Conservation (phyloP, 2,329 filamentous ascomycete genomes). For the Claviceps pusilla region DNA sequence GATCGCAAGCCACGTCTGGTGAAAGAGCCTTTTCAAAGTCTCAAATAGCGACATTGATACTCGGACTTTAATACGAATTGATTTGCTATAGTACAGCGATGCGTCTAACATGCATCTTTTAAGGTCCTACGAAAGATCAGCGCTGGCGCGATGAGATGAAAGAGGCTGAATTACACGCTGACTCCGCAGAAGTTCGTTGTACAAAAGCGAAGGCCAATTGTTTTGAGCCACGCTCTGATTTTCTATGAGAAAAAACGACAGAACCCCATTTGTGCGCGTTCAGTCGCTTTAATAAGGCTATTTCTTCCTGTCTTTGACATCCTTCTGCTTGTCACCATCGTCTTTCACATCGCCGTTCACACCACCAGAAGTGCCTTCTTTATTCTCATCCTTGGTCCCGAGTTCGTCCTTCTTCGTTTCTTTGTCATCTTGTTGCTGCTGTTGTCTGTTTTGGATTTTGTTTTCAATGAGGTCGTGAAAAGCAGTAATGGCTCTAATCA, state of each 20-base stretch:
- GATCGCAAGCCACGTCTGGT: constrained; percentile 42
- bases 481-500: constrained; percentile 94
- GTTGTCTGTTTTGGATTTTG: constrained; percentile 97
- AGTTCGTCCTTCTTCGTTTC: constrained; percentile 66
- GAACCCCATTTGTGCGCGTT: background rate
- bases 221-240: background rate
- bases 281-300: constrained; percentile 7
- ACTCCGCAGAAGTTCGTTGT: background rate
- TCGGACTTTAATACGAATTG: constrained; percentile 12
- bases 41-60: constrained; percentile 59
- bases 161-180: background rate
- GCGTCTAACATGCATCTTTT: background rate
- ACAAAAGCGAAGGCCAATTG: background rate
- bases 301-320: constrained; percentile 38
- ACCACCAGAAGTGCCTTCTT: constrained; percentile 29
- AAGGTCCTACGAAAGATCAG: background rate
- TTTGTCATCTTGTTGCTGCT: constrained; percentile 85
- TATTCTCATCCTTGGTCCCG: constrained; percentile 45
- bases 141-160: background rate
- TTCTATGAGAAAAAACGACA: background rate
- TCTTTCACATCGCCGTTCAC: constrained; percentile 35
- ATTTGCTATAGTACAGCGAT: background rate
- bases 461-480: constrained; percentile 99
- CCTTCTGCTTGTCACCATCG: constrained; percentile 37
- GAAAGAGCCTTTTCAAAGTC: constrained; percentile 40